Base-by-base conservation (phyloP, 192 early-diverging fungal genomes). In the Entomortierella parvispora region DNA sequence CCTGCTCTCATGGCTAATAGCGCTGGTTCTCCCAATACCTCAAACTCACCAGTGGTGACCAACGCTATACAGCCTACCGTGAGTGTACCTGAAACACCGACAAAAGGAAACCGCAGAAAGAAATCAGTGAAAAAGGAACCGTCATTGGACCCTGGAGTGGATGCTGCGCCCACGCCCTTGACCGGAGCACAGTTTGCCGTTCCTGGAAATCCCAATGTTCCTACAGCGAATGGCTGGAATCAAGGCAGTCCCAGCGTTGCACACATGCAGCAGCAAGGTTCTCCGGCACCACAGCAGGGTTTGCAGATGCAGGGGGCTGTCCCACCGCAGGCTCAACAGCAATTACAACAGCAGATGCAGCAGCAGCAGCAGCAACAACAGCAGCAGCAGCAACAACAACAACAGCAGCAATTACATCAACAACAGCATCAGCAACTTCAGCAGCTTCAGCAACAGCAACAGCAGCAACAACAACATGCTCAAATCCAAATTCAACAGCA, bases 121-220 rank as follows among this genome's bases (percentile, higher is more conserved):
- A 77, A 68, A 31, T 58, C 52, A n/a, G 45, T 55, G 20, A 77
- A 77, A 31, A 77, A 77, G 31, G 72, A 77, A 28, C 59, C 32
- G 10, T 77, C 72, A 0, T 40, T 58, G 1, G 72, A 77, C 59
- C 72, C 72, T 31, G 34, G 58, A 11, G 34, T 28, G 15, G 62
- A 40, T 17, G 32, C 49, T 7, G 25, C 50, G 14, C 15, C 62
- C 14, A 33, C 62, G 25, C 18, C 56, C 8, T 32, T 37, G 14
- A 10, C 48, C 44, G 55, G 56, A 10, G 37, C 68, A 22, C 58
- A 75, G 22, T 67, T 67, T 32, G 53, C 42, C 28, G 42, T 64
- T 34, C 68, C 68, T 25, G 51, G 58, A 3, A 62, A 58, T 0
- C 59, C 37, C 11, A 37, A 52, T 8, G 50, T 23, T 10, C 37